phyloP scores from a whole-genome alignment of 2,329 filamentous ascomycete species.

The Clonostachys sp. region DNA sequence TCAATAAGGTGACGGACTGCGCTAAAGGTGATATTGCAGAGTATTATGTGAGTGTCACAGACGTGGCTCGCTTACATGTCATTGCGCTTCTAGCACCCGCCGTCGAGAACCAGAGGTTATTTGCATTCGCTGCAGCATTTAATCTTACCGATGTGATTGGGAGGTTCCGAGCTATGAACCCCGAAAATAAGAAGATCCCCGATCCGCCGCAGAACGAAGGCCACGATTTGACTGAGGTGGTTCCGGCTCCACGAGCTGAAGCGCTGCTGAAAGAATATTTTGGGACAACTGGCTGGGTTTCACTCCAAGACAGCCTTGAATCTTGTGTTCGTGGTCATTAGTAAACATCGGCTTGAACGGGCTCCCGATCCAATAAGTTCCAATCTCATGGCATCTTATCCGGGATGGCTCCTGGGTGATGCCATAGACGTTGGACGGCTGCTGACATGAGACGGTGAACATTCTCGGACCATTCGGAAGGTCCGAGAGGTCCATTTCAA shows the following conservation, averaged over 20 bases:
- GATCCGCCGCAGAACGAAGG: not conserved
- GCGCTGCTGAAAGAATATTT: not conserved
- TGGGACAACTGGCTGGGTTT: not conserved
- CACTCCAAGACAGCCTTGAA: not conserved
- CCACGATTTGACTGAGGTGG: not conserved
- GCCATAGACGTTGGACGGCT: too few relatives aligned
- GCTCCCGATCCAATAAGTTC: too few relatives aligned
- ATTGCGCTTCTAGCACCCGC: conserved; percentile 13
- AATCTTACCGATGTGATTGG: not conserved
- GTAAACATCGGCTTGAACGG: too few relatives aligned
- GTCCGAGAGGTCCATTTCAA: too few relatives aligned
- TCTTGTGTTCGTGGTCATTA: too few relatives aligned
- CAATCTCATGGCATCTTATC: too few relatives aligned
- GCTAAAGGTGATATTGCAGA: not conserved
- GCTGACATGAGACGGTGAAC: too few relatives aligned
- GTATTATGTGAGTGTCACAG: conserved; percentile 12
- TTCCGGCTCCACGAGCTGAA: not conserved
- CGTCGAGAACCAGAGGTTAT: conserved; percentile 4
- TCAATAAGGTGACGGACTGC: too few relatives aligned
- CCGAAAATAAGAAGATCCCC: not conserved
- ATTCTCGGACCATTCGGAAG: too few relatives aligned
- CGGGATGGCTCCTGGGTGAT: too few relatives aligned
- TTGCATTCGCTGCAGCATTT: not conserved
- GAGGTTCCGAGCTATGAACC: not conserved
- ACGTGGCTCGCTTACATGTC: conserved; percentile 15